Conservation (phyloP, 768 basidiomycete genomes). For the Termitomyces sp. region DNA sequence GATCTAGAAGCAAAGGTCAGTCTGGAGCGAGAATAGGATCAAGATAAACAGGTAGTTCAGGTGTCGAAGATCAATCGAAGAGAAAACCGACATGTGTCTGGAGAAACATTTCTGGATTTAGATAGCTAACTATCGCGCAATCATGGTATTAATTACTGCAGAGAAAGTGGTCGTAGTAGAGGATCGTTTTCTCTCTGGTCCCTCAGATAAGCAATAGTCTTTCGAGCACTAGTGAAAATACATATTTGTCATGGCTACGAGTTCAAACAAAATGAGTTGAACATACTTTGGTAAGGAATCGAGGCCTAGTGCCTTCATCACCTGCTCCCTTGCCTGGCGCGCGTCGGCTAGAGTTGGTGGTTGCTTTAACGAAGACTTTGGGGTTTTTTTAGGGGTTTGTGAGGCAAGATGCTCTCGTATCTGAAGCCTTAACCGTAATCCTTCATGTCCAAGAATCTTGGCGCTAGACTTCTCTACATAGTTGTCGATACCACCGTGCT, state of each 20-base stretch:
- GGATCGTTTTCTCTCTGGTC: background rate
- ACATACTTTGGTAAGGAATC: constrained; percentile 11
- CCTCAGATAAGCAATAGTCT: constrained; percentile 13
- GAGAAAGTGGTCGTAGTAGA: background rate
- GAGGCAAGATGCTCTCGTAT: constrained; percentile 19
- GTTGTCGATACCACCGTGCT: constrained; percentile 70
- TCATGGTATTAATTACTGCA: constrained; percentile 4
- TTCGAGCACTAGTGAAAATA: constrained; percentile 5
- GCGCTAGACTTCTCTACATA: constrained; percentile 51
- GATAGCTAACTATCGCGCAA: background rate
- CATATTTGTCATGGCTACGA: background rate
- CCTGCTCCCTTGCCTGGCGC: constrained; percentile 16
- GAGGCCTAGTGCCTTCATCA: constrained; percentile 22
- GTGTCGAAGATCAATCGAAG: background rate
- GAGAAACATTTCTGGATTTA: background rate
- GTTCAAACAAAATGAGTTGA: background rate
- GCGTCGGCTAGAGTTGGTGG: constrained; percentile 13
- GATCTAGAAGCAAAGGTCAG: background rate
- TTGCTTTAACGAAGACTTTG: background rate
- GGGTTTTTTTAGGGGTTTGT: background rate
- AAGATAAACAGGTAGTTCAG: background rate
- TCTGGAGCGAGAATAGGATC: background rate
- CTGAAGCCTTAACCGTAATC: constrained; percentile 43
- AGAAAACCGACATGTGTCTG: background rate
- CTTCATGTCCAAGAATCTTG: constrained; percentile 33